phyloP scores from a whole-genome alignment of 352 stramenopile species.

The Phytophthora hybrid region DNA sequence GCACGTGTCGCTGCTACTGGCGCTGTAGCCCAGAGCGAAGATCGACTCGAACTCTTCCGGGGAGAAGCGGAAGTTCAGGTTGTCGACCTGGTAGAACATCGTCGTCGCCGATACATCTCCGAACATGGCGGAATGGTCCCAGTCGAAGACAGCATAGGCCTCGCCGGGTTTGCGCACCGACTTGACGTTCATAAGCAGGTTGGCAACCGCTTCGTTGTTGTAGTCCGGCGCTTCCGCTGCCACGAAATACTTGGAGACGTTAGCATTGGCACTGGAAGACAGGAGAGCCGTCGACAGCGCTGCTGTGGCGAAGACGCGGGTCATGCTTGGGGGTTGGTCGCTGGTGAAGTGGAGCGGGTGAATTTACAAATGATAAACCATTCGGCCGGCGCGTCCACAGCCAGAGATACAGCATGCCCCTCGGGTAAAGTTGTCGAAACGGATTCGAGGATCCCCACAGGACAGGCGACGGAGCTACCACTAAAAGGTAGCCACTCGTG shows the following conservation, averaged over 20 bases:
- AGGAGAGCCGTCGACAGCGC: constrained; percentile 17
- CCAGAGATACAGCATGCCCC: no score
- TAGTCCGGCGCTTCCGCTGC: constrained; percentile 49
- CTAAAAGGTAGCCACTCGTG: not conserved
- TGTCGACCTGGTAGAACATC: constrained; percentile 55
- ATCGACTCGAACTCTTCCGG: constrained; percentile 43
- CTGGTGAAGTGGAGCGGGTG: not conserved
- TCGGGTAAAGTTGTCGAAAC: not conserved
- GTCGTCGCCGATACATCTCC: constrained; percentile 59
- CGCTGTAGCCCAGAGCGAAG: constrained; percentile 53
- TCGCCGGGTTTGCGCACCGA: constrained; percentile 35
- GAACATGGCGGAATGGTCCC: constrained; percentile 63
- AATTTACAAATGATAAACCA: not conserved
- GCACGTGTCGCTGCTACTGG: constrained; percentile 45
- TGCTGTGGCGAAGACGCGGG: constrained; percentile 2
- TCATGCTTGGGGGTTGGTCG: not conserved
- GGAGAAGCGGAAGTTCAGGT: constrained; percentile 47
- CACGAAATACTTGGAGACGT: constrained; percentile 35
- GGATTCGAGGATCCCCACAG: not conserved
- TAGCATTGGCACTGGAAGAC: not conserved
- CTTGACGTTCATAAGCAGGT: constrained; percentile 36
- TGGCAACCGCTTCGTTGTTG: constrained; percentile 47
- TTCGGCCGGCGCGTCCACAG: not conserved
- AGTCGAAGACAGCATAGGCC: constrained; percentile 55
- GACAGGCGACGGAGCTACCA: not conserved